Evolutionary conservation across 495 filamentous ascomycete species (phyloP).

Genomic region (Penicillium coprophilum): DNA sequence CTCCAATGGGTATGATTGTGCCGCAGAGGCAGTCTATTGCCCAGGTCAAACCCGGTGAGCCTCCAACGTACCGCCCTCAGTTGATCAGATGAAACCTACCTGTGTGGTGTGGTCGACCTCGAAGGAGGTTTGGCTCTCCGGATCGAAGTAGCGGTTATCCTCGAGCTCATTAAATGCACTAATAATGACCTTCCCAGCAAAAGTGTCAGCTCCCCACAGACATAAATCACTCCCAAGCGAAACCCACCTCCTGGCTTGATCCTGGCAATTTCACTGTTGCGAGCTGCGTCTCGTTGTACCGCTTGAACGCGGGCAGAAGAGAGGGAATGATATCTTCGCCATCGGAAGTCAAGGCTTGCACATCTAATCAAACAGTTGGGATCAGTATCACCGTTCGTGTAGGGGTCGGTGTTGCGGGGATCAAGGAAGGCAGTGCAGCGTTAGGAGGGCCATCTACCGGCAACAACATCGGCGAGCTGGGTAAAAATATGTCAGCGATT

Average conservation of each 20-base stretch:
- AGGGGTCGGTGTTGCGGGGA: slow-evolving; percentile 10
- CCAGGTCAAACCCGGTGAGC: slow-evolving; percentile 7
- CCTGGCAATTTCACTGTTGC: slow-evolving; percentile 84
- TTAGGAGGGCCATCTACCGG: slow-evolving; percentile 57
- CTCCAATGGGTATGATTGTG: slow-evolving; percentile 79
- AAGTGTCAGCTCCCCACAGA: slow-evolving; percentile 16
- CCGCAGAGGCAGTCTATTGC: slow-evolving; percentile 72
- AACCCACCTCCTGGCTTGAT: slow-evolving; percentile 66
- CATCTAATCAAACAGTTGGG: slow-evolving; percentile 55
- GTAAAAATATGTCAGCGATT: slow-evolving; percentile 6
- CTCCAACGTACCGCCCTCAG: not conserved
- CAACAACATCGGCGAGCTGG: slow-evolving; percentile 85
- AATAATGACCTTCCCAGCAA: slow-evolving; percentile 65
- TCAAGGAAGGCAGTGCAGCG: slow-evolving; percentile 1
- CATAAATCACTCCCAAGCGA: not conserved
- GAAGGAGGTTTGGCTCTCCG: slow-evolving; percentile 82
- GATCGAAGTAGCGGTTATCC: slow-evolving; percentile 81
- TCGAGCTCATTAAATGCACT: slow-evolving; percentile 81
- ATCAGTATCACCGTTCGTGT: slow-evolving; percentile 19
- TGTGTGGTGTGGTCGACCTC: slow-evolving; percentile 81
- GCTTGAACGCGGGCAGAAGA: slow-evolving; percentile 80
- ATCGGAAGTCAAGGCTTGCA: slow-evolving; percentile 79
- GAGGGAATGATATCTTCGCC: slow-evolving; percentile 64
- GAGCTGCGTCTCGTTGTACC: slow-evolving; percentile 96
- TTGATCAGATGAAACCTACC: slow-evolving; percentile 37